Evolutionary conservation across 2,329 filamentous ascomycete genomes (phyloP).

Genomic region (Paecilomyces sp.): DNA sequence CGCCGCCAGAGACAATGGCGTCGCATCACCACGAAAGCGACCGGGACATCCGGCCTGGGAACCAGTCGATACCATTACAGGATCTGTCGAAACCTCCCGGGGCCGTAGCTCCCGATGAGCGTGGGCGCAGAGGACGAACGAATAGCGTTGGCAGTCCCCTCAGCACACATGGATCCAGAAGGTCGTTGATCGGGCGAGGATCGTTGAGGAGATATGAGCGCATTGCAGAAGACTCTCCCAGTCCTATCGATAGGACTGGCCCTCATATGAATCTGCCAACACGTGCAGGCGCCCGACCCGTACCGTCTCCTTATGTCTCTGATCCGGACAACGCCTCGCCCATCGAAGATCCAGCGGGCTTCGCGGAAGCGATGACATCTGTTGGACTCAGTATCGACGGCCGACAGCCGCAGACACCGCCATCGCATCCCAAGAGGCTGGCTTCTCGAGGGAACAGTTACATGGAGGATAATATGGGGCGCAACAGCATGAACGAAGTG

Average conservation of each 20-base stretch:
- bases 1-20: conserved; percentile 33
- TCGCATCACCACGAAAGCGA: conserved; percentile 24
- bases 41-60: conserved; percentile 16
- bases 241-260: conserved; percentile 24
- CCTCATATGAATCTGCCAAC: conserved; percentile 15
- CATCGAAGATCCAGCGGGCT: conserved; percentile 30
- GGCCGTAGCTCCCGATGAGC: conserved; percentile 17
- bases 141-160: conserved; percentile 21
- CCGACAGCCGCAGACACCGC: conserved; percentile 10
- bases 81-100: conserved; percentile 45
- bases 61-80: conserved; percentile 63
- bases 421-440: conserved; percentile 3
- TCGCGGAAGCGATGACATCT: conserved; percentile 35
- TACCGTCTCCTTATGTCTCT: conserved; percentile 9
- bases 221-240: conserved; percentile 47
- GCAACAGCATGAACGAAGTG: conserved; percentile 29
- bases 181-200: conserved; percentile 31
- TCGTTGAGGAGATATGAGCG: conserved; percentile 45
- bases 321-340: conserved; percentile 21
- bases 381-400: conserved; percentile 35
- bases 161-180: conserved; percentile 39
- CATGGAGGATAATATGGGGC: conserved; percentile 8
- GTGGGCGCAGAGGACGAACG: conserved; percentile 19
- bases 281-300: conserved; percentile 14
- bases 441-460: background rate